These are phyloP conservation scores for Saccharomyces pastorianus DNA, from an alignment of 1,139 yeast genomes.

Conservation along the genomic window DNA sequence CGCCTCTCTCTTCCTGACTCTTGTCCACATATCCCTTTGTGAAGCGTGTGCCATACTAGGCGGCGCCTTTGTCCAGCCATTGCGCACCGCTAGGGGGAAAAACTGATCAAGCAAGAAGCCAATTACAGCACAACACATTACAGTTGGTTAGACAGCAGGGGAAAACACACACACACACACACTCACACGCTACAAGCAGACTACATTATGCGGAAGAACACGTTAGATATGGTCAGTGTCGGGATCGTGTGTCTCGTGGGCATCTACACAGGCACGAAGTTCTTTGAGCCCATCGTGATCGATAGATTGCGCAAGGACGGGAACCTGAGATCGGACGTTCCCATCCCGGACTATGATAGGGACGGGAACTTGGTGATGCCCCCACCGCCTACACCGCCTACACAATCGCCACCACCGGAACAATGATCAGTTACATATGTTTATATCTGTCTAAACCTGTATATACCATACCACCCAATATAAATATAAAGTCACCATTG, in stretches of 20 bases:
- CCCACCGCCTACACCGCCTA: neutral
- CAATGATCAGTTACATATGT: neutral
- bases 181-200: neutral
- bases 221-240: slow-evolving; percentile 31
- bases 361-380: slow-evolving; percentile 26
- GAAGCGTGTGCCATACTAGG: neutral
- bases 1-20: neutral
- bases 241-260: slow-evolving; percentile 36
- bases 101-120: neutral
- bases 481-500: neutral
- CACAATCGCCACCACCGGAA: slow-evolving; percentile 3
- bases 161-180: neutral
- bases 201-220: neutral
- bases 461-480: neutral
- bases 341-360: slow-evolving; percentile 41
- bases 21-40: too few relatives aligned
- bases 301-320: slow-evolving; percentile 66
- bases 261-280: slow-evolving; percentile 47
- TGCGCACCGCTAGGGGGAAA: neutral
- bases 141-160: neutral
- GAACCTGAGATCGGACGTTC: slow-evolving; percentile 50
- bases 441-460: neutral
- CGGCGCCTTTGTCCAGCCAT: neutral
- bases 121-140: neutral
- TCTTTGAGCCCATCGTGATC: slow-evolving; percentile 66